Evolutionary conservation across 1,284 basidiomycete genomes (phyloP), one percentile per base, ranked within the genome.

Genomic region (Fistulina hepatica): DNA sequence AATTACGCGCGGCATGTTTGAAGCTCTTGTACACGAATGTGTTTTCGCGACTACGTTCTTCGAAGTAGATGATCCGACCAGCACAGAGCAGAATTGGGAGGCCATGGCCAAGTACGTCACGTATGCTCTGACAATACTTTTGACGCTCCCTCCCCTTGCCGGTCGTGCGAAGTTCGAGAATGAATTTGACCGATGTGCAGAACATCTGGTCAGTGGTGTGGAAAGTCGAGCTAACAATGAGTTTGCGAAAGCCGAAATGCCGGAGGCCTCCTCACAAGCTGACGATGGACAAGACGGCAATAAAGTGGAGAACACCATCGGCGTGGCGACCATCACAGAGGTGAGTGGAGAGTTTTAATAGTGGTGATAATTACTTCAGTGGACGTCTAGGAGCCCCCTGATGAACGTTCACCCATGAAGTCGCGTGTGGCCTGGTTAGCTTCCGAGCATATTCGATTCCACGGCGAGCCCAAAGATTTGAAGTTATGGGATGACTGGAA

Each of bases 21-120:
- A 88, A 52, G 81, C 84, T 2, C 64, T 89, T 8, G 61, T 81
- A 1, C 85, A 90, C 50, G 85, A 89, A 57, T 60, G 73, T 5
- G 74, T 84, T 9, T 88, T 89, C 52, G 76, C 70, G n/a, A 83
- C 80, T 0, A 76, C 72, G 3, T 81, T 80, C 51, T 40, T 56
- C 37, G 37, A 34, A 17, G 32, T 37, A 39, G 23, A 36, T 26
- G 26, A 33, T 21, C 6, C 10, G 20, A 6, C 25, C 39, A 20
- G 5, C 10, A 16, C 11, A 24, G 39, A 44, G 13, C 39, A 21
- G 10, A 37, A 39, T 13, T 32, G 16, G 23, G 43, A 39, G 34
- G 39, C 33, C 27, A 38, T 28, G 21, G 41, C 44, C 43, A 48
- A 62, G 21, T 47, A 53, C 10, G 11, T 19, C 28, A 68, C 48